Evolutionary conservation across 192 early-diverging fungal species (phyloP).

Genomic region (Ramicandelaber brevisporus): DNA sequence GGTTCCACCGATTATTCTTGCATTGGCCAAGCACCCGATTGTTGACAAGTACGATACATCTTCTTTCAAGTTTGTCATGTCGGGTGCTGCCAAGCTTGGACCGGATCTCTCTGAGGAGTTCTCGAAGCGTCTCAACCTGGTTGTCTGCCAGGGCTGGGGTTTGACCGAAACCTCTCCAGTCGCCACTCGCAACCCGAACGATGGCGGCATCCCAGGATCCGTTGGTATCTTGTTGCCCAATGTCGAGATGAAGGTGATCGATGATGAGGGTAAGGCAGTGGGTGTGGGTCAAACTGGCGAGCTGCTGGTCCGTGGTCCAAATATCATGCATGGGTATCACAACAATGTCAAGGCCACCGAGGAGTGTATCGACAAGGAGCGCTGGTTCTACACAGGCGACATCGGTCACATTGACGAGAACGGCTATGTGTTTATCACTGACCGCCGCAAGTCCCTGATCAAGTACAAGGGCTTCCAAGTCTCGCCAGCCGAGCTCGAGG

Average conservation of each 20-base stretch:
- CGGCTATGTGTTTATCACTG: conserved; percentile 35
- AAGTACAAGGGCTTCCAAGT: conserved; percentile 74
- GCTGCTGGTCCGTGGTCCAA: conserved; percentile 68
- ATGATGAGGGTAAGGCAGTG: conserved; percentile 35
- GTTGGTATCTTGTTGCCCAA: conserved; percentile 47
- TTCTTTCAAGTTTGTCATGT: conserved; percentile 27
- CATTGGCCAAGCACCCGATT: conserved; percentile 46
- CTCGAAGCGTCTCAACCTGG: conserved; percentile 11
- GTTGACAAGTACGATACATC: conserved; percentile 49
- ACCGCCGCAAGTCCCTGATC: conserved; percentile 74
- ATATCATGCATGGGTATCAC: conserved; percentile 67
- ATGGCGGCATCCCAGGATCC: too few species aligned
- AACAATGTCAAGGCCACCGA: conserved; percentile 49
- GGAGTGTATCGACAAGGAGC: conserved; percentile 40
- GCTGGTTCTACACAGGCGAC: conserved; percentile 68
- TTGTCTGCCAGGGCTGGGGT: conserved; percentile 30
- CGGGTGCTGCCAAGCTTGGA: conserved; percentile 59
- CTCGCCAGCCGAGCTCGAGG: conserved; percentile 71
- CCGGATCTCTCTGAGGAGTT: conserved; percentile 32
- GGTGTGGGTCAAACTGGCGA: conserved; percentile 36
- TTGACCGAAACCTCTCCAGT: conserved; percentile 29
- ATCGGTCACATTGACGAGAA: conserved; percentile 35
- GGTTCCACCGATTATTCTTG: conserved; percentile 38
- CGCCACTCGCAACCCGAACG: conserved; percentile 7
- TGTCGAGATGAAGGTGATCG: conserved; percentile 45